These are phyloP conservation scores for Fusarium chaquense DNA, from an alignment of 2,329 filamentous ascomycete species.

Conservation along the genomic window DNA sequence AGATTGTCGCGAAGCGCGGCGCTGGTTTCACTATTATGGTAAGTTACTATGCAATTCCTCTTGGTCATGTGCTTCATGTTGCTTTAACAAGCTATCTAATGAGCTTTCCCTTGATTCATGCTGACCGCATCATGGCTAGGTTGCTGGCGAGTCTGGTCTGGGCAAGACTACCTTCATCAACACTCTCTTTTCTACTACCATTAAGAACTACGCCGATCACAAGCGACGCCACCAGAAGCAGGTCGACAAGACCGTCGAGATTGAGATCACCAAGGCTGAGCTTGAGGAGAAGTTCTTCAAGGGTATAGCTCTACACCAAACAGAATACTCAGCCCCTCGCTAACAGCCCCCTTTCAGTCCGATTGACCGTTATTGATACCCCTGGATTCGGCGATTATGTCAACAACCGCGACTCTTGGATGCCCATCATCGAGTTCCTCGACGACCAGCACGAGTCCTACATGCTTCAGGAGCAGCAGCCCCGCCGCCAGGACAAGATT, in stretches of 20 bases:
- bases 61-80: not conserved
- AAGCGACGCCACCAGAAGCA: constrained; percentile 99
- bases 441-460: constrained; percentile 99
- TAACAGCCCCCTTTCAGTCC: constrained; percentile 70
- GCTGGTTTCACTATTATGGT: constrained; percentile 99
- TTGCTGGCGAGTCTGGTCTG: constrained; percentile 97
- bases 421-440: constrained; percentile 99
- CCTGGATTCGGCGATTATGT: constrained; percentile 99
- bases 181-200: constrained; percentile 99
- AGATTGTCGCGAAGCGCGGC: constrained; percentile 84
- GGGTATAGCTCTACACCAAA: constrained; percentile 68
- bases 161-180: constrained; percentile 99
- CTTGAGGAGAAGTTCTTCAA: constrained; percentile 99
- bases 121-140: constrained; percentile 63
- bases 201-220: constrained; percentile 99
- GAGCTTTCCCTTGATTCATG: constrained; percentile 6
- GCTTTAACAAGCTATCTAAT: not conserved
- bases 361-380: constrained; percentile 98
- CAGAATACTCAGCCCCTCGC: constrained; percentile 15
- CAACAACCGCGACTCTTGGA: constrained; percentile 99
- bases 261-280: constrained; percentile 99
- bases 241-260: constrained; percentile 99
- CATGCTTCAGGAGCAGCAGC: constrained; percentile 99
- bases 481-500: constrained; percentile 97
- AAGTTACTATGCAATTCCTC: constrained; percentile 48